Base-by-base conservation (phyloP, 768 basidiomycete species). In the Boletus subparvulus region DNA sequence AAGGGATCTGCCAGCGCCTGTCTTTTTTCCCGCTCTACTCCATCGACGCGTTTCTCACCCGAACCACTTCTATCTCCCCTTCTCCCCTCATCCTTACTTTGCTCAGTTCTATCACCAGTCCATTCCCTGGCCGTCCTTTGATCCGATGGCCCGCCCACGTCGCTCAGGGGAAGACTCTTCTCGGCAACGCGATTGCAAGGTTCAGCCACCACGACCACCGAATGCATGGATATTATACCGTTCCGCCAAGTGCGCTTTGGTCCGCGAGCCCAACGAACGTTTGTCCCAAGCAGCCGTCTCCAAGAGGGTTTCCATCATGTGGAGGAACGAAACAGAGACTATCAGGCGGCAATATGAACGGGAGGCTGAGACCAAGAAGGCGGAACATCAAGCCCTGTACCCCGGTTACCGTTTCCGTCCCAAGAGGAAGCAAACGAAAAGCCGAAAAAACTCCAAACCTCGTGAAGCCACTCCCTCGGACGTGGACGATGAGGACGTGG, bases 191-290 rank as follows among this genome's bases (percentile, higher is more conserved):
- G 65, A 36, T 21, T 48, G 54, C 53, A 61, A 54, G 48, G 58
- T 72, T 17, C 71, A 77, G 53, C 77, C 79, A 6, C 86, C 87
- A 11, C 80, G 91, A 0, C 90, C 91, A 4, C 83, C 85, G 11
- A 93, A 92, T 66, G 85, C 90, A 0, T 93, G 89, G 88, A 92
- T 93, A 56, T 60, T 92, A 16, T 93, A 88, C 70, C 83, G 91
- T 41, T 83, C 86, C 3, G 79, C 83, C 58, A 83, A 80, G 65
- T 74, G 82, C 42, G 72, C 1, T 1, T 0, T 6, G 21, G 39
- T 66, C 21, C 56, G 56, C 30, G 70, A 56, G 67, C 74, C 12
- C 67, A 55, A 60, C 36, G 60, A 73, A 56, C 59, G 78, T 39
- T 50, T 74, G 7, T 70, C 81, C 7, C 90, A 91, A 67, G 82